These are phyloP conservation scores for Boletellus emodensis DNA, from an alignment of 768 basidiomycete species.

Conservation along the genomic window DNA sequence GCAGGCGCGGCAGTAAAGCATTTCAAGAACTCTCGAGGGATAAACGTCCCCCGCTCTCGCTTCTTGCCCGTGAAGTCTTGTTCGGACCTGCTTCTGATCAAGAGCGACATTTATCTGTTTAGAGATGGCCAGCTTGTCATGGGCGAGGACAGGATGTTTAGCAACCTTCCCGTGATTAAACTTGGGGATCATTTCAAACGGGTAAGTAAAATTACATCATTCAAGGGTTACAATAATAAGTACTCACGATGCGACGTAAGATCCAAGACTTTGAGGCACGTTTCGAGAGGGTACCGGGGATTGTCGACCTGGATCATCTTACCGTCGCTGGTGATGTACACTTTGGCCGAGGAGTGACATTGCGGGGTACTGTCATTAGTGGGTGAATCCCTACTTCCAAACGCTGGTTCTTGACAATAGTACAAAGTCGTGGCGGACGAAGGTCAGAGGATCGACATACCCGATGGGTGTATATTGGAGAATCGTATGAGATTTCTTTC, in stretches of 20 bases:
- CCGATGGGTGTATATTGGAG: constrained; percentile 77
- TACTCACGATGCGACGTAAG: constrained; percentile 28
- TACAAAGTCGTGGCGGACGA: constrained; percentile 71
- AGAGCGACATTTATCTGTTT: constrained; percentile 89
- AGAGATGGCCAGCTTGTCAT: constrained; percentile 85
- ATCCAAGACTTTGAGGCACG: constrained; percentile 89
- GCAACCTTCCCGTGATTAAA: constrained; percentile 92
- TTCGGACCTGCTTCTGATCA: constrained; percentile 85
- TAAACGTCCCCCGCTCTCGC: constrained; percentile 91
- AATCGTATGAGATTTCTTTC: constrained; percentile 40
- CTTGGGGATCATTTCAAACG: constrained; percentile 97
- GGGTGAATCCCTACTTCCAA: constrained; percentile 11
- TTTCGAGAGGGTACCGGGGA: constrained; percentile 91
- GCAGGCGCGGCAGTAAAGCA: constrained; percentile 94
- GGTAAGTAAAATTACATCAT: constrained; percentile 36
- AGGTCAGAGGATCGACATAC: constrained; percentile 77
- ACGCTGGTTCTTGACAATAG: not conserved
- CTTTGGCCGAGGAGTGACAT: constrained; percentile 82
- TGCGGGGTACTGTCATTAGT: constrained; percentile 88
- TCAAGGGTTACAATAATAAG: not conserved
- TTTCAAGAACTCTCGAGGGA: constrained; percentile 86
- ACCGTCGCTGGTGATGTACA: constrained; percentile 90
- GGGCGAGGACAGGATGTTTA: constrained; percentile 79
- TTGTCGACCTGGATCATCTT: constrained; percentile 89
- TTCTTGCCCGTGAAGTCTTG: constrained; percentile 92